phyloP scores from a whole-genome alignment of 2,329 filamentous ascomycete genomes.

The Botryotinia globosa region DNA sequence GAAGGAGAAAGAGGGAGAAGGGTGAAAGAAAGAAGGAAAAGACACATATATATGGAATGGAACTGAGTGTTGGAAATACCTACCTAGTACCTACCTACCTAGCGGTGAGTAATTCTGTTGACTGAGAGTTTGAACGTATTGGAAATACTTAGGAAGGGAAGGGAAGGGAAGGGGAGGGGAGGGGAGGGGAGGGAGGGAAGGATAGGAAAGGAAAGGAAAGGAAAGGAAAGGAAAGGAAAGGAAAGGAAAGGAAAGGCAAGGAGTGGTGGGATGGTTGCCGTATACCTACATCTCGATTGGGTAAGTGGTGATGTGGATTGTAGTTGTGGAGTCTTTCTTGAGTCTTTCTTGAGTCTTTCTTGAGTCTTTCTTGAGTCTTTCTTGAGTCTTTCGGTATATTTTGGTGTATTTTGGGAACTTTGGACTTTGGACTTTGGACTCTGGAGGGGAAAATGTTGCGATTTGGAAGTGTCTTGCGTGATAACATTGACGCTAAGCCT shows the following conservation, averaged over 20 bases:
- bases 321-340: background rate
- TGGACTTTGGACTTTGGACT: background rate
- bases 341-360: too few relatives aligned
- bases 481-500: background rate
- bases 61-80: background rate
- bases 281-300: background rate
- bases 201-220: background rate
- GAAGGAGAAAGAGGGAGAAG: background rate
- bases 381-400: too few relatives aligned
- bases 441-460: conserved; percentile 7
- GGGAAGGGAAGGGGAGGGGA: background rate
- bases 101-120: background rate
- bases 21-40: background rate
- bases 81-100: background rate
- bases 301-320: background rate
- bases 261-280: too few relatives aligned
- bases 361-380: too few relatives aligned
- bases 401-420: too few relatives aligned
- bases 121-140: background rate
- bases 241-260: too few relatives aligned
- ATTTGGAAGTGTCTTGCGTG: conserved; percentile 11
- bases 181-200: too few relatives aligned
- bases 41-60: conserved; percentile 3
- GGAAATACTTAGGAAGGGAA: background rate
- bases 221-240: too few relatives aligned